Conservation (phyloP, 192 early-diverging fungal genomes). For the Mortierella antarctica region DNA sequence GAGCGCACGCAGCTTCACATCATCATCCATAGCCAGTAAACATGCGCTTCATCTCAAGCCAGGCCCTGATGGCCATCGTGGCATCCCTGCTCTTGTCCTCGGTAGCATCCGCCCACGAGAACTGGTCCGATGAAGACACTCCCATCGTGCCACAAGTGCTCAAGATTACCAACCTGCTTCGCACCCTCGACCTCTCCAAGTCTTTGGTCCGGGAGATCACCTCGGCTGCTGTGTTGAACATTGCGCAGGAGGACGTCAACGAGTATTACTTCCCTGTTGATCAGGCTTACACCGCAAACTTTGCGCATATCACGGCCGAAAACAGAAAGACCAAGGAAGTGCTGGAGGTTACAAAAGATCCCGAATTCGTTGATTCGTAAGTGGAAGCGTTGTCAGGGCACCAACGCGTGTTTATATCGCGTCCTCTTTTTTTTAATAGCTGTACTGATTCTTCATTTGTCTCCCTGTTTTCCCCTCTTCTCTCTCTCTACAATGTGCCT, state of each 20-base stretch:
- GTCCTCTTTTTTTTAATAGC: not conserved
- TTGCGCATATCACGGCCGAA: constrained; percentile 57
- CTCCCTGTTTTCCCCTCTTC: not conserved
- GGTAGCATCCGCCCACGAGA: constrained; percentile 2
- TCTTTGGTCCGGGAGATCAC: constrained; percentile 62
- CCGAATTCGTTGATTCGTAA: constrained; percentile 35
- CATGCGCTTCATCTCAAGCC: constrained; percentile 23
- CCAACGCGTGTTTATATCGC: not conserved
- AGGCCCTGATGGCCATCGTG: constrained; percentile 25
- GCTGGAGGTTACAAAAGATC: constrained; percentile 38
- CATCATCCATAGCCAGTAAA: not conserved
- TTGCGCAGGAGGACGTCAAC: constrained; percentile 37
- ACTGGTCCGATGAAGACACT: constrained; percentile 12
- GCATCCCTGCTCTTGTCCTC: constrained; percentile 19
- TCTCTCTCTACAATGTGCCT: not conserved
- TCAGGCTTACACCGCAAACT: constrained; percentile 18
- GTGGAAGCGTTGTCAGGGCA: no score
- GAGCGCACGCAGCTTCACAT: not conserved
- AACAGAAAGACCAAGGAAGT: constrained; percentile 54
- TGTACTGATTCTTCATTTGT: not conserved
- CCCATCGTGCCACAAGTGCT: constrained; percentile 53
- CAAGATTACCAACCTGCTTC: constrained; percentile 68
- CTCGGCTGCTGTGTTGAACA: constrained; percentile 57
- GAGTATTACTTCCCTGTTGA: constrained; percentile 64
- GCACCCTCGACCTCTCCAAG: constrained; percentile 69